These are phyloP conservation scores for Spirogloea muscicola DNA, from an alignment of 139 green algal species.

Conservation along the genomic window DNA sequence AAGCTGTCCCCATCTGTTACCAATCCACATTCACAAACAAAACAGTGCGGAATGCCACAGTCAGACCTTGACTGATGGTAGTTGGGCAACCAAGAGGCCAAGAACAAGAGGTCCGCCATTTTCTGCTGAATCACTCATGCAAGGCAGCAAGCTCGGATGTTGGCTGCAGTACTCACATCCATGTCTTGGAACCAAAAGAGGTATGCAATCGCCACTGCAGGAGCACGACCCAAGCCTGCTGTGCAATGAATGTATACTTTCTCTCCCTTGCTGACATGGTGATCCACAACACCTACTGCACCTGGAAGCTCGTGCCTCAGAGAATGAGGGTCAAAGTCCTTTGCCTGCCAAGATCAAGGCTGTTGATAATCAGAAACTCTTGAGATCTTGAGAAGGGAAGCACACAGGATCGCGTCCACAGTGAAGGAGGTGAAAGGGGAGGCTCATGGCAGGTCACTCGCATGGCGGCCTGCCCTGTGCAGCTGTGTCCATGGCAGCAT, in stretches of 20 bases:
- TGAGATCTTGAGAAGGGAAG: too few species aligned
- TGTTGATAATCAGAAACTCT: too few species aligned
- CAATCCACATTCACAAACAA: background rate
- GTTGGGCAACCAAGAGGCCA: too few species aligned
- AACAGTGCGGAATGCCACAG: background rate
- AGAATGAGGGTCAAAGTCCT: slow-evolving; percentile 48
- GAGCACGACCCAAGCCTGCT: slow-evolving; percentile 49
- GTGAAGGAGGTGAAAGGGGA: too few species aligned
- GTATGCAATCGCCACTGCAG: slow-evolving; percentile 47
- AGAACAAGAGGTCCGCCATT: too few species aligned
- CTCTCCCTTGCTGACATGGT: background rate
- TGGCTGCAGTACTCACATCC: slow-evolving; percentile 34
- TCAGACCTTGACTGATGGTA: background rate
- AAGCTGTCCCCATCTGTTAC: slow-evolving; percentile 37
- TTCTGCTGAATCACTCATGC: too few species aligned
- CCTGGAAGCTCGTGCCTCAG: slow-evolving; percentile 38
- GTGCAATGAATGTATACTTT: slow-evolving; percentile 54
- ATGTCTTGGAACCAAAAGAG: slow-evolving; percentile 52
- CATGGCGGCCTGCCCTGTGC: too few species aligned
- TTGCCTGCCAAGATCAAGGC: slow-evolving; percentile 8
- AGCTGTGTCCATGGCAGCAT: too few species aligned
- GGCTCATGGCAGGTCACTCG: too few species aligned
- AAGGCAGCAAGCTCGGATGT: too few species aligned
- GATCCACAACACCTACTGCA: slow-evolving; percentile 41
- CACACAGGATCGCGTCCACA: too few species aligned